phyloP scores from a whole-genome alignment of 441 rosid genomes.

The Populus hybrid region DNA sequence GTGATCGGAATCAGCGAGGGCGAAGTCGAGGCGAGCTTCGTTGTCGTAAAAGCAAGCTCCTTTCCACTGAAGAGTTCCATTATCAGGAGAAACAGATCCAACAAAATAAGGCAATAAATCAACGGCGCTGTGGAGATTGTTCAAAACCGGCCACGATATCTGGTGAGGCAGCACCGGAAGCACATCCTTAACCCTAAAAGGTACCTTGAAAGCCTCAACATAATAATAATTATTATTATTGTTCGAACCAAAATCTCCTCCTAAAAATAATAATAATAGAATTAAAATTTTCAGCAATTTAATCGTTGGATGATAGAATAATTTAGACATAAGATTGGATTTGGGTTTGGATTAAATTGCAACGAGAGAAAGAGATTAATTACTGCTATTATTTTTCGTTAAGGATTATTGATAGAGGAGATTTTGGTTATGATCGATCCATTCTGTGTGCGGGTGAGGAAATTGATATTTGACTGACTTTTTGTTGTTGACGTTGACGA shows the following conservation, averaged over 20 bases:
- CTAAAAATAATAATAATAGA: constrained; percentile 34
- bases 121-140: constrained; percentile 72
- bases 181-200: constrained; percentile 67
- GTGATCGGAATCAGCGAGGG: constrained; percentile 43
- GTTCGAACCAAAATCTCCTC: constrained; percentile 45
- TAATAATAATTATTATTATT: too few species aligned
- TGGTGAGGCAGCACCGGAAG: constrained; percentile 82
- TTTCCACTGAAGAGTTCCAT: constrained; percentile 69
- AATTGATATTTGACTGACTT: too few species aligned
- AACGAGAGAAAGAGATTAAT: too few species aligned
- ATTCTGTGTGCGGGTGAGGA: not conserved
- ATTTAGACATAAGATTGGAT: not conserved
- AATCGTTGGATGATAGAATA: not conserved
- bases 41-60: constrained; percentile 87
- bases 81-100: constrained; percentile 64
- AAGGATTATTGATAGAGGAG: too few species aligned
- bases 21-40: constrained; percentile 71
- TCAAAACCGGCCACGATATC: constrained; percentile 92
- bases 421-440: too few species aligned
- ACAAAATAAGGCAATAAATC: constrained; percentile 79
- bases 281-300: not conserved
- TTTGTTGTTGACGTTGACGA: not conserved
- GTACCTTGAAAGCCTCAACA: constrained; percentile 50
- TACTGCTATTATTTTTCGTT: too few species aligned
- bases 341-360: not conserved